A percentile compares a stretch with the other conserved stretches of the same genome.
These are phyloP conservation scores for Pseudonitzschia multiseries DNA, from an alignment of 108 stramenopile species.

Conservation along the genomic window DNA sequence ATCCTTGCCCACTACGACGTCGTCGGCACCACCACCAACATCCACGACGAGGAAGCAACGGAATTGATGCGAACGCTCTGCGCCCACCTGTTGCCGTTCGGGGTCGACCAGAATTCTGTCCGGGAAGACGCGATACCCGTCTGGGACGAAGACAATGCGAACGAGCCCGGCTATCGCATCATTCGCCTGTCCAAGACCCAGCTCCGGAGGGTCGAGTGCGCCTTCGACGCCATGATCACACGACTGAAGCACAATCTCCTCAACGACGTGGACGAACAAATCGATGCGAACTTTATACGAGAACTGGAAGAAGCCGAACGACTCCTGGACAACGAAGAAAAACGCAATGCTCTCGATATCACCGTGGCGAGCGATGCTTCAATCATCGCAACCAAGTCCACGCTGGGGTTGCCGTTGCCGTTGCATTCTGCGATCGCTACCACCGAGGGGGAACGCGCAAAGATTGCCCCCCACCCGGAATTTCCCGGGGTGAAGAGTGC, in stretches of 20 bases:
- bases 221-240: constrained; percentile 67
- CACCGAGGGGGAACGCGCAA: constrained; percentile 14
- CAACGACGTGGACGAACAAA: constrained; percentile 19
- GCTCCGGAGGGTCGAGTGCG: constrained; percentile 63
- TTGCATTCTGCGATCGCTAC: too few relatives aligned
- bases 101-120: constrained; percentile 43
- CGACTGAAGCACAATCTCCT: constrained; percentile 33
- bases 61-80: constrained; percentile 74
- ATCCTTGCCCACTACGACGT: constrained; percentile 26
- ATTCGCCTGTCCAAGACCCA: constrained; percentile 60
- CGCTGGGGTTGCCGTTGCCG: not conserved
- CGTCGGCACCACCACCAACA: constrained; percentile 9
- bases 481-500: constrained; percentile 73
- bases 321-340: constrained; percentile 51
- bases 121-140: constrained; percentile 35
- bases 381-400: not conserved
- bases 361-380: not conserved
- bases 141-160: constrained; percentile 79
- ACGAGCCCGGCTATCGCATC: constrained; percentile 78
- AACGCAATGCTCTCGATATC: constrained; percentile 22
- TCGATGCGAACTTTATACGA: constrained; percentile 63
- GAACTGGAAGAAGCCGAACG: constrained; percentile 73
- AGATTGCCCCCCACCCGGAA: constrained; percentile 30
- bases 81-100: constrained; percentile 67
- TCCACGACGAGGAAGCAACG: constrained; percentile 37